Conservation (phyloP, 148 eudicot genomes). For the Camellia japonica region DNA sequence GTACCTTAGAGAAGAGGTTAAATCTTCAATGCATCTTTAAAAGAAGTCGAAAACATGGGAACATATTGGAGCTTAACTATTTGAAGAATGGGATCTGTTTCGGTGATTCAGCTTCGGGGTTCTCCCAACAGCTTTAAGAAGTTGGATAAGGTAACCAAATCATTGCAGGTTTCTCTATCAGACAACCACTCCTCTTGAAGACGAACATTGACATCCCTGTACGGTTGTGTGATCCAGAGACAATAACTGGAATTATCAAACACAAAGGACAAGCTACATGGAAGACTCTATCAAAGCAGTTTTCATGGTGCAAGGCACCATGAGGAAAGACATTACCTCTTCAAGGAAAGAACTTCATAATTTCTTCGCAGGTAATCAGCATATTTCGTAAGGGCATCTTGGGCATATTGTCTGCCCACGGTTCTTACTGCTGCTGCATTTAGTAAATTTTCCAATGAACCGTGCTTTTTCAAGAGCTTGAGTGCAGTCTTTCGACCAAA, state of each 20-base stretch:
- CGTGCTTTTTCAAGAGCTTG: constrained; percentile 78
- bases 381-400: constrained; percentile 80
- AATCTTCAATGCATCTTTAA: constrained; percentile 5
- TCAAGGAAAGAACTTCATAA: constrained; percentile 77
- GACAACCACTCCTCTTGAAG: constrained; percentile 78
- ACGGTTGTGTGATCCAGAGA: not conserved
- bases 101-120: constrained; percentile 14
- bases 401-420: constrained; percentile 75
- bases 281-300: not conserved
- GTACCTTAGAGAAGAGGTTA: not conserved
- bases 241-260: not conserved
- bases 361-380: constrained; percentile 70
- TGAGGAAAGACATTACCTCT: constrained; percentile 46
- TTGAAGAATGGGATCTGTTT: constrained; percentile 20
- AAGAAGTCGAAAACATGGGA: not conserved
- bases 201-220: constrained; percentile 65
- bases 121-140: constrained; percentile 34
- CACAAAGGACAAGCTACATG: not conserved
- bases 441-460: constrained; percentile 70
- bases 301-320: not conserved
- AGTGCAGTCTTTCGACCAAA: constrained; percentile 87
- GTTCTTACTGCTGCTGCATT: constrained; percentile 84
- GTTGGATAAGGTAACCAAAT: constrained; percentile 39
- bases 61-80: constrained; percentile 10
- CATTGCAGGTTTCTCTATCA: constrained; percentile 59